Evolutionary conservation across 106 monocot species (phyloP), one percentile per base, ranked within the genome.

Genomic region (Triglochin maritima): DNA sequence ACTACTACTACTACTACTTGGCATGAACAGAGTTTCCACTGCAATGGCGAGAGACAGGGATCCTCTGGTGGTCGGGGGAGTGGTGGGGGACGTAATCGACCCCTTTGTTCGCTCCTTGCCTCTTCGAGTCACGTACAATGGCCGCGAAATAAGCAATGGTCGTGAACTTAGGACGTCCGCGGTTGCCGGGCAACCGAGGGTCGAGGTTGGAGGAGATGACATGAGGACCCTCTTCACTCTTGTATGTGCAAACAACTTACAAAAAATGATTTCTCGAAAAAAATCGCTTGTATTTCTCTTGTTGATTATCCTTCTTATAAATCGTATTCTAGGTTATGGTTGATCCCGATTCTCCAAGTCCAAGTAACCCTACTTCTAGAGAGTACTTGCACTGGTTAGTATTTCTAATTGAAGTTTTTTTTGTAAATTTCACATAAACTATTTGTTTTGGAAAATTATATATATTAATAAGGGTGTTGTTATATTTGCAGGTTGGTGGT

Each of bases 81-180:
- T 92, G 10, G 71, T 92, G 8, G 92, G 87, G 3, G 92, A 92
- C 47, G 71, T 92, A 4, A 45, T 92, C 44, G 92, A 92, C 66
- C 85, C 87, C 3, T 92, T 92, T 59, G 46, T 43, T 9, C 76
- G 67, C 45, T 53, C 85, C 0, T 82, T 82, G 14, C 61, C 78
- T 7, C 56, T 87, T 17, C 78, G 79, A 60, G 69, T 92, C 29
- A 17, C 75, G 7, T 92, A 79, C 71, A 72, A 74, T 76, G 79
- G 73, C 59, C 85, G 72, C 59, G 87, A 92, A 54, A 53, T 92
- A 14, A 87, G 76, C 6, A 92, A 85, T 48, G 92, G 92, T 14
- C 79, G 82, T 4, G 82, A 82, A 59, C 80, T 92, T 46, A 85
- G 78, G 74, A 80, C 82, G 1, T 85, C 80, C 8, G 73, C 68